These are phyloP conservation scores for Erigeron canadensis DNA, from an alignment of 129 eudicot genomes.

Conservation along the genomic window DNA sequence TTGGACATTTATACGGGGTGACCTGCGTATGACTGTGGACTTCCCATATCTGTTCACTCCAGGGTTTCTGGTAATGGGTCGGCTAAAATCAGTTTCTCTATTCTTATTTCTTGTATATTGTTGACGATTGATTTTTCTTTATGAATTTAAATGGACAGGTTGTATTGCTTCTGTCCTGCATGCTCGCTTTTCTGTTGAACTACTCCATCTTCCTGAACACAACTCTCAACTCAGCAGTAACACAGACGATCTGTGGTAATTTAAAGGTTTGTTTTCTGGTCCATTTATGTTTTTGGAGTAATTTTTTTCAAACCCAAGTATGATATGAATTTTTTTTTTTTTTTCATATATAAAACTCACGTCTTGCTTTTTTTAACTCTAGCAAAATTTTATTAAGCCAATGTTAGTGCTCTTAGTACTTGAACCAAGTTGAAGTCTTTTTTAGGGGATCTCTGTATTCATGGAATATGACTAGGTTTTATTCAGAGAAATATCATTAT, in stretches of 20 bases:
- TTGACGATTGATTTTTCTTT: neutral
- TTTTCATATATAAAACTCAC: neutral
- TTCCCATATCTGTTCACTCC: constrained; percentile 79
- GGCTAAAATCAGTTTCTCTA: neutral
- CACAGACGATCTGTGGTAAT: constrained; percentile 98
- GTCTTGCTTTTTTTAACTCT: neutral
- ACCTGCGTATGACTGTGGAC: constrained; percentile 59
- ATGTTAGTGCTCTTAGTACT: neutral
- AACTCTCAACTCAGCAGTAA: constrained; percentile 93
- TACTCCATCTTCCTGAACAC: constrained; percentile 90
- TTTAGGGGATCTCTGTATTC: neutral
- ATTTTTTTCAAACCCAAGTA: neutral
- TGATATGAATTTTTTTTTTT: neutral
- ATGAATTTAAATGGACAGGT: constrained; percentile 40
- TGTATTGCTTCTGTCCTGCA: constrained; percentile 77
- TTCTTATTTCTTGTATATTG: neutral
- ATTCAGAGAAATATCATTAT: neutral
- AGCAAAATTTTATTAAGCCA: neutral
- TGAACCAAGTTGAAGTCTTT: neutral
- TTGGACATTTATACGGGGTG: constrained; percentile 75
- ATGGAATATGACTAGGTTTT: neutral
- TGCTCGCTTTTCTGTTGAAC: constrained; percentile 83
- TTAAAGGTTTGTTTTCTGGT: constrained; percentile 61
- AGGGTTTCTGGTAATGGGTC: constrained; percentile 75
- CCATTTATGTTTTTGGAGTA: neutral